These are phyloP conservation scores for Fusarium sp. DNA, from an alignment of 2,329 filamentous ascomycete species.

Conservation along the genomic window DNA sequence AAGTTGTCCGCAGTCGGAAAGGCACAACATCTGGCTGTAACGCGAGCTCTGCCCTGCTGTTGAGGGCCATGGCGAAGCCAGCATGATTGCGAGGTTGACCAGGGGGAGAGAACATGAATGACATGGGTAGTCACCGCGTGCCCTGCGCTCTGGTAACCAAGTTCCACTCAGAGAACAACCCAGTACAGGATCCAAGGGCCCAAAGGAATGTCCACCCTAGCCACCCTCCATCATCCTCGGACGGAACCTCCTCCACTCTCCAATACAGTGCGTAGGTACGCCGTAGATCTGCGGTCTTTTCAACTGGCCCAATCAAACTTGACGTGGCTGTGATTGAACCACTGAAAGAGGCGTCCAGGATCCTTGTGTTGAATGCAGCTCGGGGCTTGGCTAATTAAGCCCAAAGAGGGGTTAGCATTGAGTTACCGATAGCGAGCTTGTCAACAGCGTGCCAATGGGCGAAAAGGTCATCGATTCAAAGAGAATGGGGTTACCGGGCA, in stretches of 20 bases:
- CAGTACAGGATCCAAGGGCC: constrained; percentile 41
- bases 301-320: constrained; percentile 45
- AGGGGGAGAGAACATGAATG: constrained; percentile 36
- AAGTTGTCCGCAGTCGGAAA: constrained; percentile 26
- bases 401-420: constrained; percentile 47
- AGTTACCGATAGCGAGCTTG: constrained; percentile 48
- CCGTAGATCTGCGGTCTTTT: constrained; percentile 51
- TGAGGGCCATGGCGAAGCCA: constrained; percentile 44
- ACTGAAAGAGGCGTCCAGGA: constrained; percentile 42
- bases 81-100: constrained; percentile 42
- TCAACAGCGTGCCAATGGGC: constrained; percentile 42
- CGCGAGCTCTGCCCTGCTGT: constrained; percentile 34
- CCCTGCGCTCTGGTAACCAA: constrained; percentile 37
- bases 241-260: constrained; percentile 27
- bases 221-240: not conserved
- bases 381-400: constrained; percentile 43
- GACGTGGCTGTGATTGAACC: constrained; percentile 43
- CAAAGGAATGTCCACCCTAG: constrained; percentile 44
- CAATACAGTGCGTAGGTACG: constrained; percentile 28
- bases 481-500: constrained; percentile 43
- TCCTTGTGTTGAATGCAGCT: constrained; percentile 46
- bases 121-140: constrained; percentile 36
- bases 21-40: constrained; percentile 33
- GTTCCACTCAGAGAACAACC: constrained; percentile 39
- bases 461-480: constrained; percentile 40